Evolutionary conservation across 257 asterid genomes (phyloP), one percentile per base, ranked within the genome.

Genomic region (Plectranthus barbatus): DNA sequence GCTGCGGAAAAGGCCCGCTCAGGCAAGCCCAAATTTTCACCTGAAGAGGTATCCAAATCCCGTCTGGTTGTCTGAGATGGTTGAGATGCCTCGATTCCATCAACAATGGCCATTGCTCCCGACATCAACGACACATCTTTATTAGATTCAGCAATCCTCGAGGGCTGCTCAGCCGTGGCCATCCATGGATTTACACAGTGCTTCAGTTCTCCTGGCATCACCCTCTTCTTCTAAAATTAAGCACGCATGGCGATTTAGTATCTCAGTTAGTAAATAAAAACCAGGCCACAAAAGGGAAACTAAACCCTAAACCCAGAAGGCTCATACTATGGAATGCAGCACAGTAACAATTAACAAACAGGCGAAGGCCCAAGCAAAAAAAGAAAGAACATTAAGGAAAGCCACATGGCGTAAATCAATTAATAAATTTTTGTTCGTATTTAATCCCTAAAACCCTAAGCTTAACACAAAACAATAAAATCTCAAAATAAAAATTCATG

Each of bases 1-100:
- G 86, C 94, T 6, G 98, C 98, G 68, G 98, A 89, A 34, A 88
- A 55, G 21, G 92, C 83, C 33, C 92, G 83, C 71, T 76, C 94
- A 5, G 69, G 15, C n/a, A 86, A 40, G 61, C 92, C 83, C 69
- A 91, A 62, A 14, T 81, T 68, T 39, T 12, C 66, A 68, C 69
- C 74, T 10, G 74, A 46, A 51, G 78, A 31, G 11, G 36, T 33
- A 68, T 9, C 74, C 34, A 68, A 17, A 24, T 33, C 58, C 26
- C 50, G 72, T 39, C 53, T 55, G 42, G 42, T 66, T 40, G 65
- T 44, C 71, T 67, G 75, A 40, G 76, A 71, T 36, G 68, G 52
- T 45, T 41, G 69, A 20, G 83, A 51, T 36, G 76, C 67, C 75
- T 69, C 79, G 44, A 60, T 46, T 67, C 86, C 85, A 59, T 62